Evolutionary conservation across 2,329 filamentous ascomycete genomes (phyloP), one percentile per base, ranked within the genome.

Genomic region (Neofusicoccum sp.): DNA sequence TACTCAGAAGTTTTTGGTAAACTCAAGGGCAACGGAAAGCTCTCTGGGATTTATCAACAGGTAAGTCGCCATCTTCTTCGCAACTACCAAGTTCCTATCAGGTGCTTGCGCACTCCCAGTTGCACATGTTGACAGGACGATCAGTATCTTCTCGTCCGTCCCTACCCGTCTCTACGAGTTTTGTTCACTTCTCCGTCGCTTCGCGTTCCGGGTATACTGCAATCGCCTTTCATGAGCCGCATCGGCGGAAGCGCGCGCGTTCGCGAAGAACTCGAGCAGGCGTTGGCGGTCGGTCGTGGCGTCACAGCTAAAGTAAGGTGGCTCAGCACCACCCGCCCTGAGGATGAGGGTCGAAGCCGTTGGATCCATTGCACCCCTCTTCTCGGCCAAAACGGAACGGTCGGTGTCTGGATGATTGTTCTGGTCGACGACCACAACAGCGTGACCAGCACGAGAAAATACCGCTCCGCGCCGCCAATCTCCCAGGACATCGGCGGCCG

Each of bases 331-430:
- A 48, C 66, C 6, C 61, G 68, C 11, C 79, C 47, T 77, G 78
- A 28, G 65, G 81, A 79, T 40, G 78, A 84, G 56, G 89, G 88
- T 0, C 81, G 87, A 16, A 81, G 83, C 51, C 82, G 88, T 44
- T 92, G 89, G 89, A 88, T 92, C 41, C 89, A 92, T 71, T 89
- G 88, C 69, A 92, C 89, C 24, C 89, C 89, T 2, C 75, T 92
- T 3, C 74, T 89, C 3, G 88, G 88, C 2, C 80, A 81, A 43
- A 86, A 86, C 64, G 86, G 87, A 1, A 78, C 83, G 3, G 84
- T 92, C 0, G 89, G 89, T 14, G 88, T 91, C 0, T 92, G 89
- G 89, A 89, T 92, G 86, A 80, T 91, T 5, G 82, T 91, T 0
- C 79, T 92, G 12, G 84, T 90, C 3, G 87, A 91, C 63, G 86